These are phyloP conservation scores for Hypoxylon fuscum DNA, from an alignment of 495 filamentous ascomycete genomes.

Conservation along the genomic window DNA sequence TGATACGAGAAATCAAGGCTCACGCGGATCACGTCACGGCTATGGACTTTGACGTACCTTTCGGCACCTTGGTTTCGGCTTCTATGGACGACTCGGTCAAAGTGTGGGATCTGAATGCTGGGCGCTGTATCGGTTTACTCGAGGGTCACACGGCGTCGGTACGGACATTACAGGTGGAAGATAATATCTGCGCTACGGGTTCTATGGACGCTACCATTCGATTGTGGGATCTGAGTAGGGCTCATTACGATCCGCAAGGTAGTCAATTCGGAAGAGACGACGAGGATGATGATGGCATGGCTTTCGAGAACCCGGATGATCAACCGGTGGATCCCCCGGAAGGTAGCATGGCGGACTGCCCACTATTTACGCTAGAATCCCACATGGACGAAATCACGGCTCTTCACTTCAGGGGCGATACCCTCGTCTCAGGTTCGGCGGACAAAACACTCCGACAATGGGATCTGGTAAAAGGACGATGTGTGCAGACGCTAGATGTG, in stretches of 20 bases:
- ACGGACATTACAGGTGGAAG: constrained; percentile 90
- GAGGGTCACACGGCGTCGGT: constrained; percentile 97
- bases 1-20: constrained; percentile 86
- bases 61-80: constrained; percentile 94
- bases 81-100: constrained; percentile 95
- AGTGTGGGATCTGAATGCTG: constrained; percentile 95
- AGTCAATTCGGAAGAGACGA: constrained; percentile 72
- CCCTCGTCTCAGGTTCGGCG: constrained; percentile 91
- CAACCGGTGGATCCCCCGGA: constrained; percentile 68
- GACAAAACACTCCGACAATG: constrained; percentile 98
- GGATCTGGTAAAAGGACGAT: constrained; percentile 95
- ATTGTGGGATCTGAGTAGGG: constrained; percentile 85
- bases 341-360: constrained; percentile 85
- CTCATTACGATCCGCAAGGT: constrained; percentile 66
- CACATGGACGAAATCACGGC: constrained; percentile 96
- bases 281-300: constrained; percentile 69
- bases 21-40: constrained; percentile 90
- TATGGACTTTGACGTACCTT: constrained; percentile 94
- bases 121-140: constrained; percentile 86
- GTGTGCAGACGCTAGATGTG: constrained; percentile 98
- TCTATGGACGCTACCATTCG: constrained; percentile 96
- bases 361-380: constrained; percentile 83
- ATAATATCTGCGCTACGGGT: constrained; percentile 94
- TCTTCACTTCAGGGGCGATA: constrained; percentile 85
- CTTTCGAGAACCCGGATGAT: constrained; percentile 67